These are phyloP conservation scores for Taphrina betulina DNA, from an alignment of 1,139 yeast species.

Conservation along the genomic window DNA sequence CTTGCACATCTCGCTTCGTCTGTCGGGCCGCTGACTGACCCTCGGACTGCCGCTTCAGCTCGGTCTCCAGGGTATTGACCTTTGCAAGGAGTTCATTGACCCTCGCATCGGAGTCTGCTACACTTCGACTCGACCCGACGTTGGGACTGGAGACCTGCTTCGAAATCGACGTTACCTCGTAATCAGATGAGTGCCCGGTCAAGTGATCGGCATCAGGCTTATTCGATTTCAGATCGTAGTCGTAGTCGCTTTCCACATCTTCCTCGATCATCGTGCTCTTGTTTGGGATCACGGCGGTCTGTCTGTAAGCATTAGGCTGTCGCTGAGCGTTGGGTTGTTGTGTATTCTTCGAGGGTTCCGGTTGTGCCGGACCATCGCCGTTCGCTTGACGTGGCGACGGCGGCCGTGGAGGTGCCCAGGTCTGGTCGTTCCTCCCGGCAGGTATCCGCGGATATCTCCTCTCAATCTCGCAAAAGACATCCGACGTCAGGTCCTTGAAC, in stretches of 20 bases:
- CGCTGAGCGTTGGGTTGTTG: background rate
- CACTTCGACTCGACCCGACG: background rate
- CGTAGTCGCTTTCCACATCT: slow-evolving; percentile 55
- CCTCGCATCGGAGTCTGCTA: background rate
- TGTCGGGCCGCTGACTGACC: background rate
- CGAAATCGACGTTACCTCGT: background rate
- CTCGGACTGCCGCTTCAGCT: background rate
- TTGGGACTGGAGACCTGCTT: background rate
- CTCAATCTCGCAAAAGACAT: slow-evolving; percentile 81
- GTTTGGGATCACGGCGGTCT: slow-evolving; percentile 69
- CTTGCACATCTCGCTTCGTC: slow-evolving; percentile 16
- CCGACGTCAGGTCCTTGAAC: slow-evolving; percentile 86
- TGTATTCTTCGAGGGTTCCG: background rate
- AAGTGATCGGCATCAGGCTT: slow-evolving; percentile 1
- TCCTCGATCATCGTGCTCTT: slow-evolving; percentile 81
- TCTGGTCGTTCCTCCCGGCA: slow-evolving; percentile 40
- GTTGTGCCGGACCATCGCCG: background rate
- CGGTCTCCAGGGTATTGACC: background rate
- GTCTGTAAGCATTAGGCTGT: slow-evolving; percentile 46
- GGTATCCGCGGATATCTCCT: slow-evolving; percentile 56
- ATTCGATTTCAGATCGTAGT: background rate
- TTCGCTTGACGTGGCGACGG: no score
- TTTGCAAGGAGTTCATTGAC: slow-evolving; percentile 3
- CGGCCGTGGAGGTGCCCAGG: background rate
- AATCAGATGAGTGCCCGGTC: background rate